Evolutionary conservation across 2,329 filamentous ascomycete genomes (phyloP), one percentile per base, ranked within the genome.

Genomic region (Pyrenochaeta sp.): DNA sequence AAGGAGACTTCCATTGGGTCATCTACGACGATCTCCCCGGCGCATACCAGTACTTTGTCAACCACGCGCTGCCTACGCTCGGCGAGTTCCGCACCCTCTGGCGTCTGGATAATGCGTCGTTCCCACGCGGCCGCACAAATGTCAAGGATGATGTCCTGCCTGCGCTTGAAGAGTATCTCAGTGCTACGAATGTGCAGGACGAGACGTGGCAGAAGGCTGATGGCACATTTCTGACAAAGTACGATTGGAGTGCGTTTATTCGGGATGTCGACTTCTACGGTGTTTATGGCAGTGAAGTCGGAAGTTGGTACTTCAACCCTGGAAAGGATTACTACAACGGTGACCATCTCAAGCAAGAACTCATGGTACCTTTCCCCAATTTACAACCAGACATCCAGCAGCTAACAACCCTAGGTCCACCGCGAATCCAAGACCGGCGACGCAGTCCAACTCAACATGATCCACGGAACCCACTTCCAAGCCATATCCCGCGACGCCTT

Each of bases 11-110:
- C 42, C 78, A 81, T 48, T 81, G 77, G 77, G 74, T 81, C 8
- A 76, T 81, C 42, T 73, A 75, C 48, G 68, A 75, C 3, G 71
- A 73, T 11, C 72, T 80, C 1, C 64, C 74, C 2, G 78, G 78
- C n/a, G 77, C 78, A n/a, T 81, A 81, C 52, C 78, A 81, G 41
- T 81, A 81, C 62, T 78, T 81, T 36, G 75, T 81, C 44, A 81
- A 81, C 55, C 74, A 66, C 36, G 74, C 68, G 3, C 62, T 81
- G 3, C 77, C 78, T 1, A 68, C 65, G 0, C 68, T 81, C 6
- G 77, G 78, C 35, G 77, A 80, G 47, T 79, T 80, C 53, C 67
- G 79, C 14, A 79, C 77, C 0, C 67, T 81, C 2, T 79, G 75
- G 71, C 71, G 77, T 6, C 67, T 81, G 9, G 77, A 78, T 39